Evolutionary conservation across 257 asterid genomes (phyloP).

Genomic region (Oldenlandia corymbosa): DNA sequence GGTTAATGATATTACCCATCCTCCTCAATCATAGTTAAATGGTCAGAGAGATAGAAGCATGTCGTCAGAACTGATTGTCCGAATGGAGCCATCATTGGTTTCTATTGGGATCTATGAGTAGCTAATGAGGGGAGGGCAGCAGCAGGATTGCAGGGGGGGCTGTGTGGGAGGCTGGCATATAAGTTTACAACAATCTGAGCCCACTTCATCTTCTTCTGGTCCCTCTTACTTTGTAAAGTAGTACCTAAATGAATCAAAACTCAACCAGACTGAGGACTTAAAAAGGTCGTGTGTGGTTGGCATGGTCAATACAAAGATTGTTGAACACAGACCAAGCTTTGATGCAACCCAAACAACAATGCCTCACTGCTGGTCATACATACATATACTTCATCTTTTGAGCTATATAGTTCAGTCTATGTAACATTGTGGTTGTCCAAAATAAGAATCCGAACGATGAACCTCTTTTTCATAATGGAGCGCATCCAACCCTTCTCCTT

Average conservation of each 20-base stretch:
- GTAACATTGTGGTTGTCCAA: too few relatives aligned
- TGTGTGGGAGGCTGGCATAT: slow-evolving; percentile 25
- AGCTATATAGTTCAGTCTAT: too few relatives aligned
- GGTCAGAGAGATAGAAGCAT: too few relatives aligned
- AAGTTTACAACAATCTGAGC: slow-evolving; percentile 15
- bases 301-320: background rate
- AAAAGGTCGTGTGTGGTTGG: too few relatives aligned
- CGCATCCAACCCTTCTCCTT: too few relatives aligned
- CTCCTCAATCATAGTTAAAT: background rate
- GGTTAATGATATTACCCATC: background rate
- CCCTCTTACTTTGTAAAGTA: background rate
- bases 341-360: too few relatives aligned
- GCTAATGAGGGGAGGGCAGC: too few relatives aligned
- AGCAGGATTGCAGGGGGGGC: slow-evolving; percentile 3
- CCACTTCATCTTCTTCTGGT: background rate
- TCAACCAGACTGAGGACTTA: background rate
- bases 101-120: slow-evolving; percentile 6
- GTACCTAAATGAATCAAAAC: background rate
- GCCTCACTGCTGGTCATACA: too few relatives aligned
- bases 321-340: background rate
- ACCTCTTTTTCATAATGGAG: too few relatives aligned
- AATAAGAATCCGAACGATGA: too few relatives aligned
- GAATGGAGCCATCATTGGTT: slow-evolving; percentile 8
- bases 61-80: too few relatives aligned
- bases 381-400: too few relatives aligned